These are phyloP conservation scores for Udeniomyces megalosporus DNA, from an alignment of 768 basidiomycete genomes.

Conservation along the genomic window DNA sequence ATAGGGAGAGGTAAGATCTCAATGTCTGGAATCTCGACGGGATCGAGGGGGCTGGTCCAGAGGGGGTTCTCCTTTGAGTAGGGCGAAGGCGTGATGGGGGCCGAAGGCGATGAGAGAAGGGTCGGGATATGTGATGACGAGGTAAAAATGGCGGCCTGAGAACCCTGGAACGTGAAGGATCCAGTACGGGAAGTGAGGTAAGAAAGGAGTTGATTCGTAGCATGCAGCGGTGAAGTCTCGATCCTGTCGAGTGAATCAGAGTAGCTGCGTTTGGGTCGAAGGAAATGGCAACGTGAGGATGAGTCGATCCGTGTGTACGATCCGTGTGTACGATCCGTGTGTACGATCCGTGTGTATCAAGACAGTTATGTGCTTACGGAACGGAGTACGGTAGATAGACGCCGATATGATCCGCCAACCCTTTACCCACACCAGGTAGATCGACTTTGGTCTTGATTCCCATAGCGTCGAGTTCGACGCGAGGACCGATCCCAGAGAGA, in stretches of 20 bases:
- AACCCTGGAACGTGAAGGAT: slow-evolving; percentile 16
- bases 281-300: not conserved
- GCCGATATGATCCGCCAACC: slow-evolving; percentile 53
- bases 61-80: not conserved
- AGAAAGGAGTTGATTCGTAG: slow-evolving; percentile 2
- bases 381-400: slow-evolving; percentile 19
- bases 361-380: slow-evolving; percentile 4
- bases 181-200: slow-evolving; percentile 5
- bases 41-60: not conserved
- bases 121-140: slow-evolving; percentile 7
- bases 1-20: slow-evolving; percentile 16
- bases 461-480: slow-evolving; percentile 39
- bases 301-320: not conserved
- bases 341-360: not conserved
- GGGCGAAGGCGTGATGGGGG: not conserved
- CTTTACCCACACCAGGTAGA: slow-evolving; percentile 55
- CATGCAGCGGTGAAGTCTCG: slow-evolving; percentile 10
- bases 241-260: slow-evolving; percentile 14
- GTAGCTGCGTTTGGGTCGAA: not conserved
- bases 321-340: too few species aligned
- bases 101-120: not conserved
- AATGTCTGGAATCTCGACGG: slow-evolving; percentile 9
- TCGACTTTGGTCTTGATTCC: slow-evolving; percentile 44
- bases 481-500: slow-evolving; percentile 58
- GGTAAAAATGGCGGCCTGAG: slow-evolving; percentile 10